Conservation (phyloP, 2,329 filamentous ascomycete genomes). For the Phaeosphaeria sp. region DNA sequence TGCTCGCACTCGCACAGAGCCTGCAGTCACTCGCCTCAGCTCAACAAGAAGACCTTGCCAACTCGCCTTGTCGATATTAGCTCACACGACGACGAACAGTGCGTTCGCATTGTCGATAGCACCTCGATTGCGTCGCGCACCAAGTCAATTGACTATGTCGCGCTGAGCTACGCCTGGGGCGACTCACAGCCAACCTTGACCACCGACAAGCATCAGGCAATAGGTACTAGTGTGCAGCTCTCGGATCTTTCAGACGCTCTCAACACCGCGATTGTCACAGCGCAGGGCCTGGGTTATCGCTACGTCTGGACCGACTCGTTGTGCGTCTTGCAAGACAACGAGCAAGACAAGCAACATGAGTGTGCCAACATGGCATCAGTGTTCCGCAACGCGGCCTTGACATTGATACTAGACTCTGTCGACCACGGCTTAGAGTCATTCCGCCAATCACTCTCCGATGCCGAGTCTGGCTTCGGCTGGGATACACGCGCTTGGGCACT, state of each 20-base stretch:
- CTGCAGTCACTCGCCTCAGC: constrained; percentile 23
- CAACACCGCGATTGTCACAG: constrained; percentile 35
- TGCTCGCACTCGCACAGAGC: constrained; percentile 35
- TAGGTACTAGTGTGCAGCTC: constrained; percentile 22
- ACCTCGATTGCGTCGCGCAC: constrained; percentile 15
- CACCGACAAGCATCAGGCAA: constrained; percentile 15
- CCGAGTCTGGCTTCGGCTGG: constrained; percentile 36
- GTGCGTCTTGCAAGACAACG: constrained; percentile 43
- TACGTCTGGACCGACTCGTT: constrained; percentile 46
- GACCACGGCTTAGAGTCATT: neutral
- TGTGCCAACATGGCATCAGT: constrained; percentile 39
- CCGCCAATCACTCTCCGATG: neutral
- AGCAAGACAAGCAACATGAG: constrained; percentile 38
- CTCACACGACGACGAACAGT: constrained; percentile 17
- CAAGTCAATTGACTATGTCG: constrained; percentile 29
- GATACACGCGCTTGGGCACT: constrained; percentile 46
- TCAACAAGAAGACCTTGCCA: constrained; percentile 25
- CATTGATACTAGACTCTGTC: constrained; percentile 33
- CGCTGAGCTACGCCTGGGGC: constrained; percentile 39
- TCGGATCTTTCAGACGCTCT: constrained; percentile 29
- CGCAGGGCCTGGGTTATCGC: constrained; percentile 34
- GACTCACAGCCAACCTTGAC: constrained; percentile 28
- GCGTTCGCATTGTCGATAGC: constrained; percentile 33
- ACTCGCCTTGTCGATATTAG: constrained; percentile 42
- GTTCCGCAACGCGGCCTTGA: constrained; percentile 45